phyloP scores from a whole-genome alignment of 768 basidiomycete genomes.

The Neoboletus magnificus region DNA sequence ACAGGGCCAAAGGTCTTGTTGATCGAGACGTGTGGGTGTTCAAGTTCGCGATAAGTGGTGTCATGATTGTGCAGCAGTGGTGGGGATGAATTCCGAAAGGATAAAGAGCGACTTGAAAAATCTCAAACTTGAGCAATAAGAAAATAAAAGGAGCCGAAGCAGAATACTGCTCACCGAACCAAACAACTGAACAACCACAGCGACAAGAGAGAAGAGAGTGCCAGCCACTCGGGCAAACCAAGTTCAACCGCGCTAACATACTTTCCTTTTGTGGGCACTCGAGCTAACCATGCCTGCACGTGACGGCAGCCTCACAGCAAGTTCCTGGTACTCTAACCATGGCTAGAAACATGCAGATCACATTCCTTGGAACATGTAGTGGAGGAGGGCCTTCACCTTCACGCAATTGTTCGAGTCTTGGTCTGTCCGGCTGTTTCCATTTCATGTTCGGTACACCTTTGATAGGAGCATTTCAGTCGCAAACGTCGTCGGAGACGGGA shows the following conservation, averaged over 20 bases:
- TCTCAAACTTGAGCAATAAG: neutral
- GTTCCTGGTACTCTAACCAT: constrained; percentile 19
- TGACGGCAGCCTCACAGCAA: neutral
- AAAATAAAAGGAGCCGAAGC: neutral
- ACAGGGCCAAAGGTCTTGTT: constrained; percentile 1
- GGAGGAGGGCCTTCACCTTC: constrained; percentile 72
- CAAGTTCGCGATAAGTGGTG: constrained; percentile 10
- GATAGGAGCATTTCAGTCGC: constrained; percentile 38
- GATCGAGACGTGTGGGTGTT: constrained; percentile 15
- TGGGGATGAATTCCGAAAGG: neutral
- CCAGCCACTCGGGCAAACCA: constrained; percentile 11
- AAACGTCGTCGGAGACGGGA: constrained; percentile 49
- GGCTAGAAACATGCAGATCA: constrained; percentile 49
- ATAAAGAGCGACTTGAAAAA: constrained; percentile 18
- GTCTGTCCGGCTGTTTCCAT: constrained; percentile 8
- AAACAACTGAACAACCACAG: constrained; percentile 2
- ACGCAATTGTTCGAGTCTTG: constrained; percentile 74
- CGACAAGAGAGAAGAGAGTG: neutral
- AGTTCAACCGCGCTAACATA: constrained; percentile 17
- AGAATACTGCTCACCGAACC: constrained; percentile 12
- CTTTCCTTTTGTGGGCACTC: constrained; percentile 21
- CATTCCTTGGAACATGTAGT: constrained; percentile 73
- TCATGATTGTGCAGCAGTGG: constrained; percentile 7
- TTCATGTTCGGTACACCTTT: neutral
- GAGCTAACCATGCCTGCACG: neutral